Conservation (phyloP, 2,329 filamentous ascomycete species). For the Talaromyces funiculosus region DNA sequence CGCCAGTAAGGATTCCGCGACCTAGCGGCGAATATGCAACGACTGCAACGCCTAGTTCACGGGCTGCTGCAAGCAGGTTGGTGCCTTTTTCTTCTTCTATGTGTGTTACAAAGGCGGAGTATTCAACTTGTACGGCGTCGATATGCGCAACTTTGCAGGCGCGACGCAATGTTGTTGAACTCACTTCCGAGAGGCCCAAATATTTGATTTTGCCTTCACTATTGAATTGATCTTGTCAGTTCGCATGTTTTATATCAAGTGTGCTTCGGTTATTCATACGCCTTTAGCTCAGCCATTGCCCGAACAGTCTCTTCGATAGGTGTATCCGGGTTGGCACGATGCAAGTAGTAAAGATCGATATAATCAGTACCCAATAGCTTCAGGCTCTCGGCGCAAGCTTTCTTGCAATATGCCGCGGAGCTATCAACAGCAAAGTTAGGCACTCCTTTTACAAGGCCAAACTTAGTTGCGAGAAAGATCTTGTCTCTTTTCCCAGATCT, state of each 20-base stretch:
- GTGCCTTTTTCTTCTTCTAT: conserved; percentile 39
- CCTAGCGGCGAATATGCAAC: conserved; percentile 35
- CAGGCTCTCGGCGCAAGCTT: conserved; percentile 40
- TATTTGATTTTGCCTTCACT: conserved; percentile 51
- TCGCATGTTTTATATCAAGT: background rate
- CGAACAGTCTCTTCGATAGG: conserved; percentile 38
- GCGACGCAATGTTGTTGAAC: conserved; percentile 45
- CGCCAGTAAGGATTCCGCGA: conserved; percentile 20
- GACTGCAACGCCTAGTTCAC: conserved; percentile 40
- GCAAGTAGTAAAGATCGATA: conserved; percentile 48
- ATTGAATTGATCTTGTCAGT: background rate
- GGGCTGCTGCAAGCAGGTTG: conserved; percentile 32
- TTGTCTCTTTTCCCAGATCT: conserved; percentile 24
- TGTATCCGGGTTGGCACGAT: conserved; percentile 37
- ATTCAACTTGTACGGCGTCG: conserved; percentile 51
- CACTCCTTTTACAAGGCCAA: conserved; percentile 29
- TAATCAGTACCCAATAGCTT: conserved; percentile 36
- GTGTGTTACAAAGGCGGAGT: conserved; percentile 45
- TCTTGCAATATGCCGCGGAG: conserved; percentile 23
- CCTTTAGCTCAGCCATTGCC: conserved; percentile 40
- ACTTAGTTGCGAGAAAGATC: conserved; percentile 52
- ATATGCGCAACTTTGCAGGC: conserved; percentile 48
- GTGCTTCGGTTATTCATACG: background rate
- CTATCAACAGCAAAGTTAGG: conserved; percentile 25
- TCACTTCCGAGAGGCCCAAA: conserved; percentile 48